Evolutionary conservation across 2,329 filamentous ascomycete species (phyloP).

Genomic region (Aspergillus ochraceoroseus): DNA sequence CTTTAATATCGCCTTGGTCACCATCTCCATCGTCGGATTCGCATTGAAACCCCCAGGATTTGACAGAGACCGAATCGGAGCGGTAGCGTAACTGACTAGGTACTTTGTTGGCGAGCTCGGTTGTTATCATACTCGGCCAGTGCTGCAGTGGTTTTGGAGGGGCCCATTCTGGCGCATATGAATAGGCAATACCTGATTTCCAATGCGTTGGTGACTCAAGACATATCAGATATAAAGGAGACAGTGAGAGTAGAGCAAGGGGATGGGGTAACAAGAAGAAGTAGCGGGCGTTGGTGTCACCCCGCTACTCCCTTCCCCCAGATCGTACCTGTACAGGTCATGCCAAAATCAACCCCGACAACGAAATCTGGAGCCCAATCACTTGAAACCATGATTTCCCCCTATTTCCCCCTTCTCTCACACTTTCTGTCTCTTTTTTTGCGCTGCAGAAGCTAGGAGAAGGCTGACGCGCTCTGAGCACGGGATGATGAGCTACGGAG

Average conservation of each 20-base stretch:
- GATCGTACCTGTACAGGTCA: slow-evolving; percentile 27
- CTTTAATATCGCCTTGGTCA: slow-evolving; percentile 26
- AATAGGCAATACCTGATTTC: slow-evolving; percentile 39
- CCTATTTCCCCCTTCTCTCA: no score
- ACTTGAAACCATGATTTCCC: no score
- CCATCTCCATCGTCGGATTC: slow-evolving; percentile 37
- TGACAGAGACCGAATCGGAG: slow-evolving; percentile 10
- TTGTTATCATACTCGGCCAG: slow-evolving; percentile 31
- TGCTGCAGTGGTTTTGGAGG: slow-evolving; percentile 34
- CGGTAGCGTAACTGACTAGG: slow-evolving; percentile 30
- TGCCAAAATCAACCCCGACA: slow-evolving; percentile 29
- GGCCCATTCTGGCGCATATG: slow-evolving; percentile 33
- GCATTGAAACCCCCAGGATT: slow-evolving; percentile 37
- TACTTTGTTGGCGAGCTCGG: slow-evolving; percentile 35
- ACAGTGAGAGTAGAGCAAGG: background rate
- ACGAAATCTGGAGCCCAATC: slow-evolving; percentile 30
- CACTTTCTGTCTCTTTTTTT: no score
- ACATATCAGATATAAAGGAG: no score
- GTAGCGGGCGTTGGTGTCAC: no score
- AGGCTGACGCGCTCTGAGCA: no score
- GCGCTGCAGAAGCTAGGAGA: no score
- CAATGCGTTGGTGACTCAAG: no score
- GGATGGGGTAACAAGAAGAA: background rate
- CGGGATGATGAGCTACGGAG: no score
- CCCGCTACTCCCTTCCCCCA: no score